Percentiles rank a stretch among this genome's conserved stretches.
Evolutionary conservation across 768 basidiomycete genomes (phyloP).

Genomic region (Lactarius quietus): DNA sequence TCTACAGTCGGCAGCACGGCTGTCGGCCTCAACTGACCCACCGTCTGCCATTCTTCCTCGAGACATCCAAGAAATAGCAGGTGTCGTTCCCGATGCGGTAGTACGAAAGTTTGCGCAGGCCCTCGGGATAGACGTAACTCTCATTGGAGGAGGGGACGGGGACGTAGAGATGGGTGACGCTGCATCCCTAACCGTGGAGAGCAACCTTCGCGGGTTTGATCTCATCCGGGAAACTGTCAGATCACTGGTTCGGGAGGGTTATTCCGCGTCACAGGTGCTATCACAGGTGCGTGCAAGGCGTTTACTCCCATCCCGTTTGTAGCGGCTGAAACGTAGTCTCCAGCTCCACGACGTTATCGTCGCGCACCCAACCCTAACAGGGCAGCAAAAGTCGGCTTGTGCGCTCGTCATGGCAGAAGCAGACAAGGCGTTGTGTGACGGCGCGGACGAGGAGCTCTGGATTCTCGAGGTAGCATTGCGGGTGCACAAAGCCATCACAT

Average conservation of each 20-base stretch:
- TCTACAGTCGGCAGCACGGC: conserved; percentile 89
- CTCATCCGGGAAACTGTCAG: conserved; percentile 69
- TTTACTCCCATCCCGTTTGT: conserved; percentile 29
- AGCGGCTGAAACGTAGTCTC: conserved; percentile 22
- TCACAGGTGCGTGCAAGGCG: conserved; percentile 59
- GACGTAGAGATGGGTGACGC: conserved; percentile 43
- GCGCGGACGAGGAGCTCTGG: conserved; percentile 97
- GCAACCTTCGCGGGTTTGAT: conserved; percentile 47
- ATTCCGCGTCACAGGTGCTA: conserved; percentile 86
- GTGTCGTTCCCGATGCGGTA: conserved; percentile 78
- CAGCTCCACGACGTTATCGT: conserved; percentile 91
- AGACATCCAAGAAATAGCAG: conserved; percentile 96
- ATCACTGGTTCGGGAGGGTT: conserved; percentile 80
- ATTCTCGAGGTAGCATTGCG: conserved; percentile 83
- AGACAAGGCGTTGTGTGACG: conserved; percentile 94
- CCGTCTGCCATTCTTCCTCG: conserved; percentile 68
- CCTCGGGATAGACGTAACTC: conserved; percentile 63
- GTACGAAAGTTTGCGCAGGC: conserved; percentile 65
- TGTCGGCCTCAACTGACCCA: conserved; percentile 70
- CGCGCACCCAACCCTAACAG: conserved; percentile 74
- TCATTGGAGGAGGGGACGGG: conserved; percentile 40
- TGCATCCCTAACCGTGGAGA: conserved; percentile 26
- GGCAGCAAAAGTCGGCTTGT: conserved; percentile 75
- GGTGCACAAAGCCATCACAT: conserved; percentile 57
- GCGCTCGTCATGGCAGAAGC: conserved; percentile 89